Base-by-base conservation (phyloP, 768 basidiomycete species). In the Xerocomus potaroensis region DNA sequence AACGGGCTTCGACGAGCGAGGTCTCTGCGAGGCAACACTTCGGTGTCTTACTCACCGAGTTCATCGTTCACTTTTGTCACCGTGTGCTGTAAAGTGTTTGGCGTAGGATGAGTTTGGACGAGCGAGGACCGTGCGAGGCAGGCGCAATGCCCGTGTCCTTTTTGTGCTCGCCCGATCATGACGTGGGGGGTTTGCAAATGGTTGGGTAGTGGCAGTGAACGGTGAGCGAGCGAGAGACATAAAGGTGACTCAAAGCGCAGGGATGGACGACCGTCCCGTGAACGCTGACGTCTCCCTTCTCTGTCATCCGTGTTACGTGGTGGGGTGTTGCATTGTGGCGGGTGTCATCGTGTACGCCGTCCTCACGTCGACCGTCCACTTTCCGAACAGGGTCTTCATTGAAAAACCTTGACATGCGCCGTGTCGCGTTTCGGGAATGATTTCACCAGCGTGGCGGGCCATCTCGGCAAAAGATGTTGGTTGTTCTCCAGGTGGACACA, bases 391-490 rank as follows among this genome's bases (percentile, higher is more conserved):
- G n/a, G 63, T 77, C 7, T 84, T 74, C 64, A 76, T 83, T 34
- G 84, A 86, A 5, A 64, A 84, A 87, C 60, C 84, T 86, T 60
- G 84, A 87, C 78, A 2, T 72, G 87, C 10, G 72, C 74, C 5
- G 78, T 88, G 26, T 80, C 84, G 8, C 76, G 85, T 32, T 83
- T 81, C 55, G 80, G 79, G 16, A 78, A 81, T 50, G 85, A 88
- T 59, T 60, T n/a, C 62, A 2, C 70, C 72, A 0, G 65, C 74
- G 49, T 81, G 80, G 74, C 76, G 86, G 4, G 62, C 70, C 0
- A 60, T 73, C 14, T 81, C 80, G 6, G 81, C 79, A 4, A 87
- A 87, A n/a, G 62, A 66, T 88, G 64, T 63, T 88, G 16, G 75
- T 80, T 1, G 69, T 84, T 44, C 62, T 86, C 29, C 75, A 87